These are phyloP conservation scores for Ophiostoma perfectum DNA, from an alignment of 2,329 filamentous ascomycete species.

Conservation along the genomic window DNA sequence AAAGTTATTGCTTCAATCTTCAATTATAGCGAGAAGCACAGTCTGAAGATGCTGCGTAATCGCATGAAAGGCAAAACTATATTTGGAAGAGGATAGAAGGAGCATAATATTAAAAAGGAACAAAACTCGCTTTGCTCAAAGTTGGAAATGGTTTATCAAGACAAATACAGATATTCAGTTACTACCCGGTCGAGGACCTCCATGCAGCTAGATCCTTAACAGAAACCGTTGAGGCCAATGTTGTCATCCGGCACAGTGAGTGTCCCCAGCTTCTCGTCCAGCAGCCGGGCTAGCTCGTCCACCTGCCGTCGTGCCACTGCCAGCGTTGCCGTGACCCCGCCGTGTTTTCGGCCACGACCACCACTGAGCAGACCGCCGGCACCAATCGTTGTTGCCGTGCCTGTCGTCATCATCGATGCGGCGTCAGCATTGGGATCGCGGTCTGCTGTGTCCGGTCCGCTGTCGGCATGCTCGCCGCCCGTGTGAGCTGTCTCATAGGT, in stretches of 20 bases:
- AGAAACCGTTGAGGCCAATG: slow-evolving; percentile 34
- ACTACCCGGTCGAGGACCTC: background rate
- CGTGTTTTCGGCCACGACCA: slow-evolving; percentile 38
- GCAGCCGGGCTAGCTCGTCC: slow-evolving; percentile 53
- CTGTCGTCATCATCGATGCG: slow-evolving; percentile 19
- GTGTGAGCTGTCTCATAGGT: slow-evolving; percentile 16
- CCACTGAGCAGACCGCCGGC: slow-evolving; percentile 30
- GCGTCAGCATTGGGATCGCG: slow-evolving; percentile 19
- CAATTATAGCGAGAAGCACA: too few relatives aligned
- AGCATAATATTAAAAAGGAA: background rate
- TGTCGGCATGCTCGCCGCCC: background rate
- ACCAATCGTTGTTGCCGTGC: slow-evolving; percentile 34
- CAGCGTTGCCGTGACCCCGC: slow-evolving; percentile 41
- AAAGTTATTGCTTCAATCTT: too few relatives aligned
- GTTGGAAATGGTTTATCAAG: background rate
- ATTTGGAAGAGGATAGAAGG: background rate
- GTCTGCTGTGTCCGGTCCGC: background rate
- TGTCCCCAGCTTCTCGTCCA: slow-evolving; percentile 55
- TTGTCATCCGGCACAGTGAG: slow-evolving; percentile 51
- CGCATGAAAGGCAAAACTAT: too few relatives aligned
- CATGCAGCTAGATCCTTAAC: slow-evolving; percentile 16
- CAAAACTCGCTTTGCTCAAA: slow-evolving; percentile 8
- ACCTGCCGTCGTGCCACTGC: slow-evolving; percentile 51
- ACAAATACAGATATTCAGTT: background rate
- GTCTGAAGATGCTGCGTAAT: too few relatives aligned